Evolutionary conservation across 805 yeast species (phyloP).

Genomic region (Kodamaea neixiangensis): DNA sequence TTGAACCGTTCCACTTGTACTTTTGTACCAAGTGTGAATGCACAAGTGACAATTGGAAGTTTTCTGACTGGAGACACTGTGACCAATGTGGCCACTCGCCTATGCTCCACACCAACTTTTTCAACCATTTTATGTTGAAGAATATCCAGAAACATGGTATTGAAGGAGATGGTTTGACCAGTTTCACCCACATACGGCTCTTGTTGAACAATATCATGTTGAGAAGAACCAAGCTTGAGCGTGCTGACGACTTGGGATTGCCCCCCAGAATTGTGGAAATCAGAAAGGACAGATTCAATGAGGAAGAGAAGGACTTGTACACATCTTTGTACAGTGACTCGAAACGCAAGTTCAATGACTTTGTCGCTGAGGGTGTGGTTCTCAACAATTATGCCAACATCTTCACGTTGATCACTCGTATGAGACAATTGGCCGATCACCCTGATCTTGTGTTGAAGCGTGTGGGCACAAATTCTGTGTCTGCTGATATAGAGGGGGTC

Average conservation of each 20-base stretch:
- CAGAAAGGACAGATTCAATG: constrained; percentile 84
- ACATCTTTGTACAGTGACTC: constrained; percentile 85
- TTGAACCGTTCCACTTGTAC: constrained; percentile 85
- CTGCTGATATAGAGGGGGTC: constrained; percentile 52
- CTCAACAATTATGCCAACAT: constrained; percentile 96
- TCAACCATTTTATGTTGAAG: constrained; percentile 93
- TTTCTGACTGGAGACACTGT: constrained; percentile 81
- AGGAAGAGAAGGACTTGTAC: constrained; percentile 92
- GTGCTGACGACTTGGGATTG: constrained; percentile 96
- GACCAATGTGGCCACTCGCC: constrained; percentile 87
- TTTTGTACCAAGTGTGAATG: constrained; percentile 95
- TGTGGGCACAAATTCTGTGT: constrained; percentile 42
- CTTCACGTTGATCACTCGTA: constrained; percentile 91
- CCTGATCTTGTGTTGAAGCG: constrained; percentile 91
- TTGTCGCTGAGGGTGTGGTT: constrained; percentile 95
- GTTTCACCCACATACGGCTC: constrained; percentile 75
- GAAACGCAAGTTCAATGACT: constrained; percentile 84
- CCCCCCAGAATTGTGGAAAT: constrained; percentile 96
- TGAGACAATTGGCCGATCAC: constrained; percentile 98
- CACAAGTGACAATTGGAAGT: constrained; percentile 78
- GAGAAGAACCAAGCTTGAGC: constrained; percentile 90
- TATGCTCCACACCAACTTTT: constrained; percentile 93
- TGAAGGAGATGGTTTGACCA: constrained; percentile 75
- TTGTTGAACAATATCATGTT: constrained; percentile 82
- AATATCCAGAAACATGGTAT: constrained; percentile 87